Evolutionary conservation across 805 yeast genomes (phyloP), one percentile per base, ranked within the genome.

Genomic region (Kluyveromyces siamensis): DNA sequence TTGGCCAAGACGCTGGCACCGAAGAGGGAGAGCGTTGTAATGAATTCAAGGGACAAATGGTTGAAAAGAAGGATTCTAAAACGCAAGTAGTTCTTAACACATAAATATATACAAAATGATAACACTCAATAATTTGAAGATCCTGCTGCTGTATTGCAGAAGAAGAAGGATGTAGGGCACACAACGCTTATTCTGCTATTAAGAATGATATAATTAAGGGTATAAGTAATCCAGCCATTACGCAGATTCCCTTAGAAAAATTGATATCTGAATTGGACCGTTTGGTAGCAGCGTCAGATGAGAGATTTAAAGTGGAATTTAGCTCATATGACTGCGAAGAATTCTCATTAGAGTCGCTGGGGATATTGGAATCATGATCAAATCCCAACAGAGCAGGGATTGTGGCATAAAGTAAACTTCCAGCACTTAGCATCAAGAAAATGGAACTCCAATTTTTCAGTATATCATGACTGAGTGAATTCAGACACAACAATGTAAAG

Each of bases 361-460:
- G 40, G 38, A 52, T 50, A 39, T 48, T 46, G 40, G 53, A 56
- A 8, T 49, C 45, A 36, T 55, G 60, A 39, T 52, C 57, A 13
- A 38, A 27, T 33, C 55, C 58, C 1, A 58, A 52, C 40, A 66
- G 57, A 6, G 70, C 67, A 2, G 66, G 57, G 38, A 64, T 62
- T 1, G 67, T 58, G 8, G 69, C 70, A 50, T 65, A 66, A 8
- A 66, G 46, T 27, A 66, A 52, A 46, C 68, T 63, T 2, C 70
- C 69, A 42, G 69, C 70, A 45, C 68, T 62, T 57, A 62, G 60
- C 5, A 63, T 49, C 27, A 66, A 47, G 40, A 66, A 47, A 30
- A 60, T 63, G 1, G 66, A 69, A 40, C 68, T 58, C 8, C 65
- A 38, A 59, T 61, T 58, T 16, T 55, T 60, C 60, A 63, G 54